Conservation (phyloP, 2,329 filamentous ascomycete genomes). For the Elsinoe fawcettii region DNA sequence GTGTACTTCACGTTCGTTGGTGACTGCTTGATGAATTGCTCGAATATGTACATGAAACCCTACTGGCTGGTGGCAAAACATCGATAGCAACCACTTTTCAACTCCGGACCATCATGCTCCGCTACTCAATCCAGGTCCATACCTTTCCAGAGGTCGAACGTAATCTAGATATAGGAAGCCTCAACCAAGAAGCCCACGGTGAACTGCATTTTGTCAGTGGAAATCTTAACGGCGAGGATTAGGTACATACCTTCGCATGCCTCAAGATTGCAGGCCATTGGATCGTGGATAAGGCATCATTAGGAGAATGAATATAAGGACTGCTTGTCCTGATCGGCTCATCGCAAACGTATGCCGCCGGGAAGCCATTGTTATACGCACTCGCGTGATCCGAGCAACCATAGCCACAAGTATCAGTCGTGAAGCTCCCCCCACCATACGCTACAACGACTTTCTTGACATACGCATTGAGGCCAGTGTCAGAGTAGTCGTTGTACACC, state of each 20-base stretch:
- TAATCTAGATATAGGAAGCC: background rate
- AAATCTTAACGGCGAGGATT: background rate
- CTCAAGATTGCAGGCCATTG: background rate
- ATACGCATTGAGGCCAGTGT: slow-evolving; percentile 32
- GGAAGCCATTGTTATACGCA: slow-evolving; percentile 58
- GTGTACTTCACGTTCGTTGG: too few species aligned
- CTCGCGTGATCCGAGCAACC: slow-evolving; percentile 63
- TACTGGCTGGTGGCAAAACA: too few species aligned
- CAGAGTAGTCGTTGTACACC: slow-evolving; percentile 37
- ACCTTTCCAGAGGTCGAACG: too few species aligned
- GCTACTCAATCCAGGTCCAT: too few species aligned
- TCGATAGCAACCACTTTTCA: too few species aligned
- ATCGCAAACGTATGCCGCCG: slow-evolving; percentile 49
- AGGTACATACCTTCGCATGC: background rate
- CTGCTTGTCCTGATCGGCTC: background rate
- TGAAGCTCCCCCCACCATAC: slow-evolving; percentile 36
- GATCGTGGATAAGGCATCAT: background rate
- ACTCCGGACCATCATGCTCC: too few species aligned
- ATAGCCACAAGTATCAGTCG: slow-evolving; percentile 47
- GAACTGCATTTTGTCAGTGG: background rate
- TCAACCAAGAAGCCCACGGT: slow-evolving; percentile 10
- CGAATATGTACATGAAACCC: background rate
- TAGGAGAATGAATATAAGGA: background rate
- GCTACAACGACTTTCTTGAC: slow-evolving; percentile 33
- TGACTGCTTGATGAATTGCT: too few species aligned